These are phyloP conservation scores for Colletotrichum sp. DNA, from an alignment of 2,329 filamentous ascomycete genomes.

Conservation along the genomic window DNA sequence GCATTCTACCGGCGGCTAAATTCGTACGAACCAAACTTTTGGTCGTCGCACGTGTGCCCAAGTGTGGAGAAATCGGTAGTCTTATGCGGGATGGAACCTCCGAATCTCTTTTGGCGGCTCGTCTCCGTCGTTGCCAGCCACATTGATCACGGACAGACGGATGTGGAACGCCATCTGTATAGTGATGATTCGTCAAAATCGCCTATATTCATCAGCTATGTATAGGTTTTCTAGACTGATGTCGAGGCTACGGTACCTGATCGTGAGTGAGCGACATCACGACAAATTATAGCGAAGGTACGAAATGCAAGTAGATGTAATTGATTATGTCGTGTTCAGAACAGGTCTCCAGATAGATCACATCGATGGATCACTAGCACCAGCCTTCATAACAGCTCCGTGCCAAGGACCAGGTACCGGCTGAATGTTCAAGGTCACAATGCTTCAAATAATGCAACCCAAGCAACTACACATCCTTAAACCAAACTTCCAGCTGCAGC, in stretches of 20 bases:
- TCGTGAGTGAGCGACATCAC: fast-evolving
- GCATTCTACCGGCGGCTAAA: slow-evolving; percentile 10
- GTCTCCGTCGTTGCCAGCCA: not conserved
- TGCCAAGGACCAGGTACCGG: not conserved
- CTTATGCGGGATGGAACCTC: not conserved
- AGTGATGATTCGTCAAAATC: not conserved
- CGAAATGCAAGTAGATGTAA: not conserved
- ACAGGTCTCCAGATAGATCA: not conserved
- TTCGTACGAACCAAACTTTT: not conserved
- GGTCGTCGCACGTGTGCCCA: too few species aligned
- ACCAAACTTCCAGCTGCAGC: not conserved
- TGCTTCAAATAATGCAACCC: not conserved
- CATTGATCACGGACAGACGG: not conserved
- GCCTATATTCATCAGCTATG: not conserved
- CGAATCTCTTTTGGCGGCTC: not conserved
- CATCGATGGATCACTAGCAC: not conserved
- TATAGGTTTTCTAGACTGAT: fast-evolving
- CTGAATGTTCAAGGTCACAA: not conserved
- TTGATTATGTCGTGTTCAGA: not conserved
- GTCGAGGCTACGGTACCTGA: fast-evolving
- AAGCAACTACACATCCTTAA: not conserved
- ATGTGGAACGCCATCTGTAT: not conserved
- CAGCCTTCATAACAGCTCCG: not conserved
- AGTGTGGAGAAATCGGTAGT: not conserved
- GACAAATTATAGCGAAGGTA: not conserved